Evolutionary conservation across 176 grass and related monocot genomes (phyloP), one percentile per base, ranked within the genome.

Genomic region (Rhynchospora pubera): DNA sequence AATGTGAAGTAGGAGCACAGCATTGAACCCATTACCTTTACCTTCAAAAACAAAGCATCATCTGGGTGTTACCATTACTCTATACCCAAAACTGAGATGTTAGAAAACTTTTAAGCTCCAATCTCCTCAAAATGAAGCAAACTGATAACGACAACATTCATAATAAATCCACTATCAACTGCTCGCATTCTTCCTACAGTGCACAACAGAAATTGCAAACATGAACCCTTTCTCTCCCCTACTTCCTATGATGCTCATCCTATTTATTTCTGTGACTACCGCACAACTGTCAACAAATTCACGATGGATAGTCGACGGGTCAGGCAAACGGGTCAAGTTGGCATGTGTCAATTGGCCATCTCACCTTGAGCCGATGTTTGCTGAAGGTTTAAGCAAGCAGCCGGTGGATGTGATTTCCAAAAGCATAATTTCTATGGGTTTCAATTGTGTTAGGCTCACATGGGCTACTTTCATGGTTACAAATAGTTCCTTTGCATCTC

Each of bases 291-390:
- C 88, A 18, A 90, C 88, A 63, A 68, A 81, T 58, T 91, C 88
- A 10, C 77, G 93, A 47, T 92, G 93, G 90, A 89, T 95, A 80
- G 78, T 95, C 6, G 90, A 92, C 70, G 68, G 67, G 9, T 83
- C 73, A 2, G 90, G 90, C 34, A 71, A 43, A 42, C 81, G 93
- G 0, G 90, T 95, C 78, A 95, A 95, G 88, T 83, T 95, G 51
- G 90, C 90, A 0, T 95, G 93, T 81, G 90, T 95, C 4, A 95
- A 92, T 62, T 95, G 90, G 90, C 90, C 90, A 23, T 92, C 90
- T 16, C 93, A 95, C 81, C 88, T 95, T 34, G 85, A 94, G 22
- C 58, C 80, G 2, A 86, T 88, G 89, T 84, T 94, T 72, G 88
- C 87, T 0, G 92, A 94, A 84, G 89, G 89, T 7, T 79, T 94